A percentile compares a stretch with the other conserved stretches of the same genome.
Conservation (phyloP, 2,329 filamentous ascomycete species). For the Ascochyta koolunga region DNA sequence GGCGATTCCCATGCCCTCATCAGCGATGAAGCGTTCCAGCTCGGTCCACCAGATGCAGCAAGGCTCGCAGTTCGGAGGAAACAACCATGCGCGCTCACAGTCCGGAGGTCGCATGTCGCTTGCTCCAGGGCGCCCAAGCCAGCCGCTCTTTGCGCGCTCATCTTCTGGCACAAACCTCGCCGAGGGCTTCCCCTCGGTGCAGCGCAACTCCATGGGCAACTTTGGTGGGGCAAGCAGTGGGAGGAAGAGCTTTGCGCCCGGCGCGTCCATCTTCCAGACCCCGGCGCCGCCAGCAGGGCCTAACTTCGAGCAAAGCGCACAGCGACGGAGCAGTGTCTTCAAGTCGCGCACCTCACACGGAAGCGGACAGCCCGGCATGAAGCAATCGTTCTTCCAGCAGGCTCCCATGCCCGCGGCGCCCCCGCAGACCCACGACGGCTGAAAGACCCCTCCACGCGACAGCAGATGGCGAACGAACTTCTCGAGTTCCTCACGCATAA, state of each 20-base stretch:
- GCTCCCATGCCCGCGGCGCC: slow-evolving; percentile 81
- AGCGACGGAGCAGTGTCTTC: slow-evolving; percentile 76
- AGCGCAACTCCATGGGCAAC: slow-evolving; percentile 79
- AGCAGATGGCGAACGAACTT: slow-evolving; percentile 84
- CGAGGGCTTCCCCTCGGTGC: slow-evolving; percentile 83
- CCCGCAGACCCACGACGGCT: slow-evolving; percentile 83
- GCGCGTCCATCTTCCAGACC: slow-evolving; percentile 53
- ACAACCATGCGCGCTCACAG: slow-evolving; percentile 78
- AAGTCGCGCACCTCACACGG: slow-evolving; percentile 65
- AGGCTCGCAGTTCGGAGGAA: slow-evolving; percentile 62
- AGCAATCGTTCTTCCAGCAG: slow-evolving; percentile 95
- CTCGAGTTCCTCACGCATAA: slow-evolving; percentile 90
- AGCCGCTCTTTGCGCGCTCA: slow-evolving; percentile 84
- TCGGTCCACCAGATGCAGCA: slow-evolving; percentile 70
- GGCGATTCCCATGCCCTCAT: slow-evolving; percentile 86
- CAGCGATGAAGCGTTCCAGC: slow-evolving; percentile 91
- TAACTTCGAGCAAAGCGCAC: slow-evolving; percentile 62
- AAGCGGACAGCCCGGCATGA: slow-evolving; percentile 68
- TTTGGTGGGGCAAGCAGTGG: slow-evolving; percentile 61
- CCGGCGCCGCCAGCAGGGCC: slow-evolving; percentile 53
- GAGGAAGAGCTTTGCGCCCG: slow-evolving; percentile 73
- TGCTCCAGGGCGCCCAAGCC: slow-evolving; percentile 77
- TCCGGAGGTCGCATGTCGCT: slow-evolving; percentile 87
- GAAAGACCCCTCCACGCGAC: slow-evolving; percentile 79
- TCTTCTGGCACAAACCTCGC: slow-evolving; percentile 82